Conservation (phyloP, 176 grass and related monocot species). For the Saccharum officinarum region DNA sequence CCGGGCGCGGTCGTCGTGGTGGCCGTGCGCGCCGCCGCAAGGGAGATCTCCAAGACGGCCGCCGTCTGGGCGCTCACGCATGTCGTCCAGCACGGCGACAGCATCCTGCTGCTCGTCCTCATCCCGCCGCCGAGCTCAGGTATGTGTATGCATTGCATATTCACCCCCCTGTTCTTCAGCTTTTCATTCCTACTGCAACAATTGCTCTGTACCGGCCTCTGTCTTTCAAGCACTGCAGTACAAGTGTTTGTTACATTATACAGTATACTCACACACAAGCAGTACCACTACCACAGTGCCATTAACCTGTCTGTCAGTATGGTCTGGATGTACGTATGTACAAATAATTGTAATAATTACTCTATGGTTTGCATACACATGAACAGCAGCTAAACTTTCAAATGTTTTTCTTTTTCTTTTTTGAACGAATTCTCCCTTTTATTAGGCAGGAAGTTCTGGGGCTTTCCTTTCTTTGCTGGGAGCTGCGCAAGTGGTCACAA, state of each 20-base stretch:
- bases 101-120: conserved; percentile 67
- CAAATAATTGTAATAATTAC: neutral
- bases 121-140: conserved; percentile 62
- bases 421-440: neutral
- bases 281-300: neutral
- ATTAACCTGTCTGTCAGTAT: neutral
- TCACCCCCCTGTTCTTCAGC: neutral
- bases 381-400: neutral
- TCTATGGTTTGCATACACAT: neutral
- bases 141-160: conserved; percentile 14
- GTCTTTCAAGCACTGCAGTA: neutral
- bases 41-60: conserved; percentile 80
- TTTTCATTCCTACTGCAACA: neutral
- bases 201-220: conserved; percentile 3
- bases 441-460: conserved; percentile 69
- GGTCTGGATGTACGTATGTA: neutral
- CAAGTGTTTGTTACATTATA: neutral
- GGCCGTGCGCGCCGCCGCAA: conserved; percentile 59
- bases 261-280: neutral
- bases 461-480: conserved; percentile 75
- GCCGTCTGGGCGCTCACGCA: conserved; percentile 83
- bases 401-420: neutral
- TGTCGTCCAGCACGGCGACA: conserved; percentile 83
- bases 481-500: conserved; percentile 73
- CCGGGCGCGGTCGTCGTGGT: conserved; percentile 56